Evolutionary conservation across 2,329 filamentous ascomycete genomes (phyloP), one percentile per base, ranked within the genome.

Genomic region (Nannizziopsis arthrosporioides): DNA sequence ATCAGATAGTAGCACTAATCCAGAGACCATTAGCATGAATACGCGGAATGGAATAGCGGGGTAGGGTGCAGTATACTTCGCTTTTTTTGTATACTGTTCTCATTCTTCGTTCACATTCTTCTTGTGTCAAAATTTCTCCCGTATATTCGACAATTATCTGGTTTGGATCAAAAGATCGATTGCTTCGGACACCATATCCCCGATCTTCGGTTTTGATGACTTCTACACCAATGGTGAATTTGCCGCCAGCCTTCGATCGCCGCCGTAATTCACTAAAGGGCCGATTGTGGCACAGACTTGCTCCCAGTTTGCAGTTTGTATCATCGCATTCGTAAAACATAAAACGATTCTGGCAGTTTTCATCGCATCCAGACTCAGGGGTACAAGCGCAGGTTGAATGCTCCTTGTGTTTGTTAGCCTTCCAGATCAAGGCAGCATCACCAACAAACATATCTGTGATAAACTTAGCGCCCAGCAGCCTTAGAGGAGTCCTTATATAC

Each of bases 111-210:
- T 96, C 88, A 61, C 89, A 94, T 64, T 98, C 92, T 27, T 82
- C 81, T 61, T 94, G 87, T 0, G 88, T 95, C 60, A 98, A 94
- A 57, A 98, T 95, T 67, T 98, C 92, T 36, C 92, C 92, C 0
- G 89, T 90, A 62, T 98, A 98, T 62, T 98, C 92, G 69, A 96
- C 90, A 61, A 98, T 96, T 63, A 98, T 94, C 68, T 96, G 88
- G 59, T 90, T 81, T 1, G 89, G 79, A 49, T 82, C 74, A 63
- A 96, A 98, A 52, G 81, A 83, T 41, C 92, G 81, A 67, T 90
- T 94, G 62, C 85, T 86, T 52, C 92, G 83, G 43, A 98, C 87
- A 45, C 92, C 92, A 63, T 90, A 89, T 22, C 92, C 92, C 50
- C 89, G 81, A 66, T 94, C 85, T 15, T 73, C 68, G 1, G 92